Evolutionary conservation across 1,284 basidiomycete species (phyloP).

Genomic region (Boletus smithii): DNA sequence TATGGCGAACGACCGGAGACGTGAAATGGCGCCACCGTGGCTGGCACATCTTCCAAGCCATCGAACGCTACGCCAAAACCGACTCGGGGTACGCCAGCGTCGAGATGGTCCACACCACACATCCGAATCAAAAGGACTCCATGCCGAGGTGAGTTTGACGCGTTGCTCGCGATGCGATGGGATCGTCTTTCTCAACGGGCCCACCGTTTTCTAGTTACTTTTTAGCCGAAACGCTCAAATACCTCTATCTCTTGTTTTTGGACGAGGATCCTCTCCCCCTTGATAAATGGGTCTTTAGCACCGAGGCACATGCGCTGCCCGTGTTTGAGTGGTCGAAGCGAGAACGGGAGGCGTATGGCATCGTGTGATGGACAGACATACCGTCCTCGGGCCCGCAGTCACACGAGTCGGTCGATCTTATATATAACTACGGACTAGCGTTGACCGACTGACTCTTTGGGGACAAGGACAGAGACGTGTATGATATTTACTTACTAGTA

Average conservation of each 20-base stretch:
- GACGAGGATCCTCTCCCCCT: constrained; percentile 60
- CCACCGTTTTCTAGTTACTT: constrained; percentile 63
- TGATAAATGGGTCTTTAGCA: constrained; percentile 80
- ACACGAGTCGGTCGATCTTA: too few relatives aligned
- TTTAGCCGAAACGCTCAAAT: constrained; percentile 71
- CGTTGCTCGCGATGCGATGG: too few relatives aligned
- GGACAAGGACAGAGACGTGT: too few relatives aligned
- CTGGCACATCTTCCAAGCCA: constrained; percentile 70
- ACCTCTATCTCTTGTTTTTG: constrained; percentile 60
- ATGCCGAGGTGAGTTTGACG: constrained; percentile 16
- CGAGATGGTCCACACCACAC: constrained; percentile 40
- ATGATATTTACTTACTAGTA: too few relatives aligned
- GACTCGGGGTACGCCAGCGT: constrained; percentile 58
- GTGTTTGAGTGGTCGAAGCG: constrained; percentile 62
- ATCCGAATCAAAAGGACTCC: constrained; percentile 19
- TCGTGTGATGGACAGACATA: constrained; percentile 9
- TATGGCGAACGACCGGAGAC: constrained; percentile 72
- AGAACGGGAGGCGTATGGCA: constrained; percentile 44
- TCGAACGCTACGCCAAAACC: constrained; percentile 56
- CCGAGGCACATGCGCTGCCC: constrained; percentile 78
- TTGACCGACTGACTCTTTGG: too few relatives aligned
- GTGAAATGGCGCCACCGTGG: constrained; percentile 70
- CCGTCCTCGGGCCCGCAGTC: too few relatives aligned
- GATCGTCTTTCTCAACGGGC: neutral
- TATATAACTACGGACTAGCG: too few relatives aligned